Base-by-base conservation (phyloP, 2,329 filamentous ascomycete species). In the Diaporthe sp. region DNA sequence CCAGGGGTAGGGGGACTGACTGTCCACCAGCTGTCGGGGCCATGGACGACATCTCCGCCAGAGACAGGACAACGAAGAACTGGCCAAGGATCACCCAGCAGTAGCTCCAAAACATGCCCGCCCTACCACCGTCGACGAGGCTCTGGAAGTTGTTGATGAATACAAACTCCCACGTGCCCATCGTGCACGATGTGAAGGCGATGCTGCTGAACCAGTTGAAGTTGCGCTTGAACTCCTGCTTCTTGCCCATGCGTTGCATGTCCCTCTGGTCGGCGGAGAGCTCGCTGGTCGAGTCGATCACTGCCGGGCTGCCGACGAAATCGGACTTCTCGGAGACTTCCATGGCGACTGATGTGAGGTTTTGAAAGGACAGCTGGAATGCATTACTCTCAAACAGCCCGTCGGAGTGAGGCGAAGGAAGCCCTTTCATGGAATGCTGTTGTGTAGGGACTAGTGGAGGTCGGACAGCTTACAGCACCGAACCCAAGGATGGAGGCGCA, bases 11-110 rank as follows among this genome's bases (percentile, higher is more conserved):
- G 33, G 22, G n/a, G 64, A 67, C 64, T 52, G 8, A 67, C 64
- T 67, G 64, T 35, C 64, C 64, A 15, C 64, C 64, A 6, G 64
- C 64, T 4, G 64, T 67, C n/a, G 64, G 64, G 33, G 64, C 64
- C 64, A 67, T 52, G 12, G 64, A 67, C 33, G 64, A n/a, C 64
- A 67, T 67, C 9, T 67, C 64, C 22, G 64, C 64, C 64, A 67
- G 64, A 28, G 64, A 67, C 64, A 67, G 45, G 64, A 67, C 64
- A 38, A 67, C n/a, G n/a, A 67, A 67, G 9, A 52, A 67, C 64
- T 67, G 64, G 45, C 64, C 64, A 30, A 67, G 30, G 4, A 67
- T 67, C 64, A 67, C 64, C 64, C 64, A 67, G 64, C 64, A 67
- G 30, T 67, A 67, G 33, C 64, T 25, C 64, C 64, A 67, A 2